Conservation (phyloP, 225 moss, liverwort and hornwort species). For the Rhytidiadelphus loreus region DNA sequence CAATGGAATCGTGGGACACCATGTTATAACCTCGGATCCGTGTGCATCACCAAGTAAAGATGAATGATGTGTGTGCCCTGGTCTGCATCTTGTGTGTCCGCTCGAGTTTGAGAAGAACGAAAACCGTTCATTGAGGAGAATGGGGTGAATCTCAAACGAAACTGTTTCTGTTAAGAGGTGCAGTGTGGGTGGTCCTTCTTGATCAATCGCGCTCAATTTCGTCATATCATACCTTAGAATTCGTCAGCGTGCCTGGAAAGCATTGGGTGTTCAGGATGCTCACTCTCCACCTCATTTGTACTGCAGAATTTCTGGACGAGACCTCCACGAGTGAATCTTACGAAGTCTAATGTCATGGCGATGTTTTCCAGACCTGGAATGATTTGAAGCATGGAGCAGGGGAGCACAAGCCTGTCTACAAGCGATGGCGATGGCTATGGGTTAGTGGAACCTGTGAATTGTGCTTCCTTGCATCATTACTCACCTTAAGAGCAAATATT, state of each 20-base stretch:
- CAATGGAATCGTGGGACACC: neutral
- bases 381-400: neutral
- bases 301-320: neutral
- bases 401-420: neutral
- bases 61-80: neutral
- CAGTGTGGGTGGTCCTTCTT: neutral
- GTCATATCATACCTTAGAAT: neutral
- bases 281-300: neutral
- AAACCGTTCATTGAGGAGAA: neutral
- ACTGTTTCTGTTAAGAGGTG: neutral
- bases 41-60: fast-evolving
- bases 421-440: neutral
- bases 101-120: neutral
- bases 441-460: neutral
- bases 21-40: neutral
- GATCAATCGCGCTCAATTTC: neutral
- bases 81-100: fast-evolving
- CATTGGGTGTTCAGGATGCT: neutral
- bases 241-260: neutral
- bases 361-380: neutral
- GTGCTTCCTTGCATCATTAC: neutral
- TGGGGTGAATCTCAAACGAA: neutral
- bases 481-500: too few species aligned
- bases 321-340: neutral
- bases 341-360: fast-evolving